Evolutionary conservation across 2,329 filamentous ascomycete species (phyloP), one percentile per base, ranked within the genome.

Genomic region (Elsinoe necatrix): DNA sequence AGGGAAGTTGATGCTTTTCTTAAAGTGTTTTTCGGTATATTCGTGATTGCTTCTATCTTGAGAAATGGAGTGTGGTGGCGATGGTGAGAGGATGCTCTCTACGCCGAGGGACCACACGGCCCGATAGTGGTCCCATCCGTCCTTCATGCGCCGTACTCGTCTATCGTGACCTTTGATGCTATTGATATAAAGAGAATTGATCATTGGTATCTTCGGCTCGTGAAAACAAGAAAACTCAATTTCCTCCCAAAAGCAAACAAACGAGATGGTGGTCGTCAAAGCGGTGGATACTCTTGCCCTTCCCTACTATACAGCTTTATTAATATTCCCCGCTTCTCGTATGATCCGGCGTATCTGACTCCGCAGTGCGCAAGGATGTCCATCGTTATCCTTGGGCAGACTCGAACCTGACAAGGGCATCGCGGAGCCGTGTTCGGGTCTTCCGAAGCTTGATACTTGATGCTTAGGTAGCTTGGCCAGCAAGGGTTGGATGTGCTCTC

Each of bases 401-500:
- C 11, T 52, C 20, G 48, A 52, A 11, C 27, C 23, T 18, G 45
- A 43, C 23, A 51, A 14, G 34, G 55, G 12, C 37, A 57, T 18
- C 12, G 55, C 14, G 29, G 55, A 29, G 5, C 47, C 35, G 25
- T 57, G 34, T 35, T 52, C 50, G 35, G 45, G 34, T 23, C 55
- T 41, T 20, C 50, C 50, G 45, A 42, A 31, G 34, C 42, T 52
- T 42, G 55, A 57, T n/a, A 57, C 27, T 21, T 57, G 55, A 35
- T 57, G 50, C 41, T 43, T 57, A 31, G 55, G 55, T 29, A 57
- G 47, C 27, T 51, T 50, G 29, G 45, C 47, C 21, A 57, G 48
- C 55, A 57, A 20, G 48, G 48, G 48, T 52, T 59, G 58, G 3
- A 59, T 55, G 55, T 57, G 58, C 48, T 59, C 58, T 25, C 48